Percentiles rank a stretch among this genome's conserved stretches.
phyloP scores from a whole-genome alignment of 352 stramenopile genomes.

The Pythium sp. region DNA sequence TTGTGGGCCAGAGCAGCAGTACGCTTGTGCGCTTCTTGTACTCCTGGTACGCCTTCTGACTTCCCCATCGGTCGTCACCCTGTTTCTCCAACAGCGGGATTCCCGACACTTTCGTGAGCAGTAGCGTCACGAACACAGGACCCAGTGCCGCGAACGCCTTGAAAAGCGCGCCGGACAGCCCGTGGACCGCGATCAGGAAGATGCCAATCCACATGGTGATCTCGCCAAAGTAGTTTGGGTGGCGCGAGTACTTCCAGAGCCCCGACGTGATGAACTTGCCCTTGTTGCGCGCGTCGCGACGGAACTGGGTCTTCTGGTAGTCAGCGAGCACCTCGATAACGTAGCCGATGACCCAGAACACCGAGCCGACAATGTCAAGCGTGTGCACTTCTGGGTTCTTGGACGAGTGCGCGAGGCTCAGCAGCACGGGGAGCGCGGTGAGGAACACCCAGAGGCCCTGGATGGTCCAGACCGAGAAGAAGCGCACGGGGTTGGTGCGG shows the following conservation, averaged over 20 bases:
- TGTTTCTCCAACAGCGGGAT: constrained; percentile 78
- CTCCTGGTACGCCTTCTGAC: constrained; percentile 54
- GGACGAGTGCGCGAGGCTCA: constrained; percentile 39
- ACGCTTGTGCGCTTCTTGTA: constrained; percentile 79
- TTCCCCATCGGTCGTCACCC: constrained; percentile 68
- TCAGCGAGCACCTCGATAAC: constrained; percentile 55
- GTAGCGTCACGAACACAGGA: constrained; percentile 66
- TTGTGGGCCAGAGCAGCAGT: constrained; percentile 36
- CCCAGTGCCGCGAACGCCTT: constrained; percentile 45
- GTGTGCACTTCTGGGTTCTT: constrained; percentile 20
- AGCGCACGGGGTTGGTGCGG: constrained; percentile 52
- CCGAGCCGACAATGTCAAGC: constrained; percentile 43
- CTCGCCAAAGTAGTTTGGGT: constrained; percentile 93
- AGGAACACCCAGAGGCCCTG: constrained; percentile 83
- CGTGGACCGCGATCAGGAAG: constrained; percentile 48
- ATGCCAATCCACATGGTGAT: constrained; percentile 87
- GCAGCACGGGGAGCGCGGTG: constrained; percentile 66
- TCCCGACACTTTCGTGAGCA: constrained; percentile 71
- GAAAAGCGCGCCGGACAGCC: constrained; percentile 27
- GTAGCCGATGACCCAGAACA: constrained; percentile 48
- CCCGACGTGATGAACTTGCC: constrained; percentile 59
- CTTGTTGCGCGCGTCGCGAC: constrained; percentile 39
- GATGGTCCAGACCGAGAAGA: constrained; percentile 78
- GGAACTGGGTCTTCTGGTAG: constrained; percentile 58
- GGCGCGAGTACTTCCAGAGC: constrained; percentile 87